Evolutionary conservation across 2,329 filamentous ascomycete species (phyloP), one percentile per base, ranked within the genome.

Genomic region (Pyrenochaeta sp.): DNA sequence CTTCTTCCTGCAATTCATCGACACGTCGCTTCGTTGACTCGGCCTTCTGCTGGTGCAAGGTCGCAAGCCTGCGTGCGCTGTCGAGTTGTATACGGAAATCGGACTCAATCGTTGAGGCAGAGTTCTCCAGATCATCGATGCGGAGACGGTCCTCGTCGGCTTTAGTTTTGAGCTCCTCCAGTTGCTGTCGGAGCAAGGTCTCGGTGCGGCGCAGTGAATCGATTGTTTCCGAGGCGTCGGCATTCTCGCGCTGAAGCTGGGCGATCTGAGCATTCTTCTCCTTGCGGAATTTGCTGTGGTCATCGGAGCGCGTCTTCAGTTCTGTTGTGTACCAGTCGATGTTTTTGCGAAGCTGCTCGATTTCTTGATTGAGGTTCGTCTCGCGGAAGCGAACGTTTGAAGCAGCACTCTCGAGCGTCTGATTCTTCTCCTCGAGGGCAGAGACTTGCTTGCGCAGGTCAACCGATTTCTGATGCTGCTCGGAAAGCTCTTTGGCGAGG

Each of bases 271-370:
- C 87, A 51, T 89, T 89, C 79, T 96, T 97, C 68, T 99, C 94
- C 67, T 96, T 97, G 52, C 94, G 85, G 72, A 89, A 93, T 65
- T 92, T 96, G 55, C 93, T 82, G 34, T 90, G 85, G 67, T 99
- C 94, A 7, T 86, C 83, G 50, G 83, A 87, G 74, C 96, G 96
- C 0, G 89, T 92, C 76, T 96, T 93, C 15, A 97, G 81, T 71
- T 99, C 94, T 28, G 81, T 85, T 65, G 96, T 90, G 42, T 94
- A 87, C 89, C 91, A 99, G 60, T 97, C 93, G 54, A 90, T 89
- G 74, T 91, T 96, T 63, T 88, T 88, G 68, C 90, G 91, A 13
- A 93, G 84, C 42, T 95, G 79, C 28, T 96, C 90, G 23, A 97
- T 81, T 69, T 97, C 92, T 69, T 96, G 92, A 70, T 94, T 86